phyloP scores from a whole-genome alignment of 2,329 filamentous ascomycete species.

The Paracamarosporium sp. region DNA sequence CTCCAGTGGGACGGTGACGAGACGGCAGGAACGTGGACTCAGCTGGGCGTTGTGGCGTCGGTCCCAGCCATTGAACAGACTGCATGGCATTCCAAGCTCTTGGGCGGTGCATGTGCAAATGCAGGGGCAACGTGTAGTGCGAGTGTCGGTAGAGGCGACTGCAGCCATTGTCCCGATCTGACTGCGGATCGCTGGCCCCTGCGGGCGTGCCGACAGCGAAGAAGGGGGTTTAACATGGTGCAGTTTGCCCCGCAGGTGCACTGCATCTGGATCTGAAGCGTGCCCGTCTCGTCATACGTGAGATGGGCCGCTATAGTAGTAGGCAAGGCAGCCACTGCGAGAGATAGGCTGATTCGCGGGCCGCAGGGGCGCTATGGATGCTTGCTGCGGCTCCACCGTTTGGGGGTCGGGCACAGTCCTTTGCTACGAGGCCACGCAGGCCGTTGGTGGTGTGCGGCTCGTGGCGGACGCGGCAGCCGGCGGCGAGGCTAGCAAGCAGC shows the following conservation, averaged over 20 bases:
- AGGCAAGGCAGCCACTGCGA: not conserved
- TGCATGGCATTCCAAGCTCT: not conserved
- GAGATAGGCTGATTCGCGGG: conserved; percentile 5
- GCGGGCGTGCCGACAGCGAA: not conserved
- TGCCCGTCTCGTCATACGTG: not conserved
- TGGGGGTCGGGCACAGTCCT: not conserved
- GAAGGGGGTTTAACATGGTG: not conserved
- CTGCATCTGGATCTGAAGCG: not conserved
- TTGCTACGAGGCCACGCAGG: not conserved
- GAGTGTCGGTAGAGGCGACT: not conserved
- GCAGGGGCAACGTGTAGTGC: not conserved
- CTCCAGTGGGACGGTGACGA: conserved; percentile 5
- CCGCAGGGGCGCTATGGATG: not conserved
- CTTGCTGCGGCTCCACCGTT: not conserved
- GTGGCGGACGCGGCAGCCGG: not conserved
- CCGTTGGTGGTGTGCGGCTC: not conserved
- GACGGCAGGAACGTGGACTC: not conserved
- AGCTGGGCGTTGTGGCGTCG: conserved; percentile 2
- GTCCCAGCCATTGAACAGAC: not conserved
- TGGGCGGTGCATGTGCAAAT: conserved; percentile 1
- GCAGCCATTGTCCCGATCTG: conserved; percentile 6
- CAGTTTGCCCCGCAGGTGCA: not conserved
- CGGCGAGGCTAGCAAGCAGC: not conserved
- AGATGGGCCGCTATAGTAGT: not conserved
- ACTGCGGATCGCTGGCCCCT: not conserved